Conservation (phyloP, 2,329 filamentous ascomycete species). For the Blumeria graminis region DNA sequence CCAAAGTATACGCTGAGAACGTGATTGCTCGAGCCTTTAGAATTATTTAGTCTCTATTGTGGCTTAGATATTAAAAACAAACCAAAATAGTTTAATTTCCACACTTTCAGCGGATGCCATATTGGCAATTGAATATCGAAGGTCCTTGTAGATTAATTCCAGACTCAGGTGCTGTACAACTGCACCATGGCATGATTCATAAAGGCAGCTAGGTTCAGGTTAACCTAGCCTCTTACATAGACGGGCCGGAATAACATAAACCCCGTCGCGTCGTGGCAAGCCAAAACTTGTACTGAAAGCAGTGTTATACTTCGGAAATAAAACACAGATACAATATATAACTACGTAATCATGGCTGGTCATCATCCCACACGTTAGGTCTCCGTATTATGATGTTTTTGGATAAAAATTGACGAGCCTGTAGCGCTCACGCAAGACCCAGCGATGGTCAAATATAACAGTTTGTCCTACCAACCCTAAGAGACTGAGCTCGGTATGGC, state of each 20-base stretch:
- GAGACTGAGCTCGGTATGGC: constrained; percentile 1
- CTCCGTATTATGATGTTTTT: not conserved
- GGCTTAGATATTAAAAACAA: constrained; percentile 2
- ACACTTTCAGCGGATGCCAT: constrained; percentile 2
- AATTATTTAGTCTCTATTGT: constrained; percentile 1
- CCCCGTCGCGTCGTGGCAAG: no score
- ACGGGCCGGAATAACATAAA: no score
- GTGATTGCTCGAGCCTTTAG: constrained; percentile 14
- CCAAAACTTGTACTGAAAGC: no score
- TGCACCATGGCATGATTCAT: no score
- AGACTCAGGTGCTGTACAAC: no score
- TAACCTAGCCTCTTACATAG: no score
- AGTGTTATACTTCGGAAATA: no score
- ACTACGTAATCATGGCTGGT: constrained; percentile 21
- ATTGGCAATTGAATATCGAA: not conserved
- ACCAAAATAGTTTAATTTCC: constrained; percentile 27
- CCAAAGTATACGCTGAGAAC: constrained; percentile 42
- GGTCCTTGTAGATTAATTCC: no score
- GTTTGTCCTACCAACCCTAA: constrained; percentile 16
- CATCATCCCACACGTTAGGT: constrained; percentile 21
- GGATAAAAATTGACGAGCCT: constrained; percentile 4
- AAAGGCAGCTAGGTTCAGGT: no score
- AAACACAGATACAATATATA: no score
- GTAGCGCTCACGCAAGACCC: constrained; percentile 18
- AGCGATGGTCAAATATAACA: constrained; percentile 29